Percentiles rank a stretch among this genome's conserved stretches.
Evolutionary conservation across 352 stramenopile species (phyloP).

Genomic region (Chrysophaeum taylorii): DNA sequence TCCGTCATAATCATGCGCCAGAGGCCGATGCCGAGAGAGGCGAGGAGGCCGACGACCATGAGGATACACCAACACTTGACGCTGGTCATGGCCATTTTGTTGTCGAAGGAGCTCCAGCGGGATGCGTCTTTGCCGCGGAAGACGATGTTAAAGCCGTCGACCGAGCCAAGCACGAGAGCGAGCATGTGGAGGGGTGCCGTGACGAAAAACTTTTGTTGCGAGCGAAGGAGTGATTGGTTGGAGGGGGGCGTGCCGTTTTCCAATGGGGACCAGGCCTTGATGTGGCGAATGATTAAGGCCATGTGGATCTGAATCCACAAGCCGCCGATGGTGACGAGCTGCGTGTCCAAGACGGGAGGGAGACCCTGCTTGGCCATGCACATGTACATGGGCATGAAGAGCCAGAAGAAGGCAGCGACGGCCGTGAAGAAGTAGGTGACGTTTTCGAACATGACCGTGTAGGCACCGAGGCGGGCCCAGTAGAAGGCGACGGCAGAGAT

Average conservation of each 20-base stretch:
- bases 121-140: not conserved
- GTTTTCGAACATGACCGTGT: constrained; percentile 13
- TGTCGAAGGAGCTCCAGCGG: not conserved
- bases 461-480: not conserved
- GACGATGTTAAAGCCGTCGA: constrained; percentile 1
- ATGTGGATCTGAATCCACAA: constrained; percentile 3
- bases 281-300: not conserved
- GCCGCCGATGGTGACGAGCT: not conserved
- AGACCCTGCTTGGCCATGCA: not conserved
- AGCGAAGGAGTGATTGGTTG: not conserved
- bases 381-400: not conserved
- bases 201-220: constrained; percentile 13
- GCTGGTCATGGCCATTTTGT: not conserved
- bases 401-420: not conserved
- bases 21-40: not conserved
- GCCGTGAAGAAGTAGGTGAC: constrained; percentile 10
- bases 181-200: constrained; percentile 4
- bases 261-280: not conserved
- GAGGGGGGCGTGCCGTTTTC: not conserved
- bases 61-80: not conserved
- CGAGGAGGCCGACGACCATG: not conserved
- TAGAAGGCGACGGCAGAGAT: not conserved
- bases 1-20: not conserved
- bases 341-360: not conserved
- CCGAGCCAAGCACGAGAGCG: not conserved